phyloP scores from a whole-genome alignment of 2,329 filamentous ascomycete species.

The Pleoardoris graminearum region DNA sequence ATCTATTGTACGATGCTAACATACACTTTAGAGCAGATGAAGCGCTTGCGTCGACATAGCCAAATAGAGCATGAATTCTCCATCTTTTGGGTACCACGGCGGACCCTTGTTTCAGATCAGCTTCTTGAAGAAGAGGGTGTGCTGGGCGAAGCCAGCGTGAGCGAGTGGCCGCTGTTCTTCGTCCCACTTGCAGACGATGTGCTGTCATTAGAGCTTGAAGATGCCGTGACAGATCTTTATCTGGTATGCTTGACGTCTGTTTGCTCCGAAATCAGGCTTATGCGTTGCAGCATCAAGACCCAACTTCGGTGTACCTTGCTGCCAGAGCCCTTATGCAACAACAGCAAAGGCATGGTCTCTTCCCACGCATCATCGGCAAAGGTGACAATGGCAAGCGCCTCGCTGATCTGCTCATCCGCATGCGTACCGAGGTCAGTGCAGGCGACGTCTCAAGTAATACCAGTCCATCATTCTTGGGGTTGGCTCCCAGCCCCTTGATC shows the following conservation, averaged over 20 bases:
- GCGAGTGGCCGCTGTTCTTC: slow-evolving; percentile 86
- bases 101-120: slow-evolving; percentile 88
- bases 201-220: slow-evolving; percentile 85
- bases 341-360: slow-evolving; percentile 88
- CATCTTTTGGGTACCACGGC: slow-evolving; percentile 92
- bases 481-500: slow-evolving; percentile 82
- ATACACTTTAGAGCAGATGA: slow-evolving; percentile 77
- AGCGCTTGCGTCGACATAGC: slow-evolving; percentile 82
- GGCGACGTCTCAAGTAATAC: slow-evolving; percentile 69
- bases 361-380: slow-evolving; percentile 92
- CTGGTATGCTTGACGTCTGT: slow-evolving; percentile 56
- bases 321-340: slow-evolving; percentile 93
- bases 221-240: slow-evolving; percentile 85
- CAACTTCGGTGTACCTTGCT: slow-evolving; percentile 84
- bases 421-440: slow-evolving; percentile 85
- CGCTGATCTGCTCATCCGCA: slow-evolving; percentile 82
- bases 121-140: slow-evolving; percentile 92
- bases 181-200: slow-evolving; percentile 90
- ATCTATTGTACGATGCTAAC: slow-evolving; percentile 52
- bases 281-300: slow-evolving; percentile 70
- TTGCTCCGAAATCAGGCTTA: slow-evolving; percentile 24
- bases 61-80: slow-evolving; percentile 94
- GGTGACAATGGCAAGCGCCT: slow-evolving; percentile 91
- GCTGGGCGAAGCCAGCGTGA: slow-evolving; percentile 86
- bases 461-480: slow-evolving; percentile 60